phyloP scores from a whole-genome alignment of 2,329 filamentous ascomycete species.

The Pyrenochaeta sp. region DNA sequence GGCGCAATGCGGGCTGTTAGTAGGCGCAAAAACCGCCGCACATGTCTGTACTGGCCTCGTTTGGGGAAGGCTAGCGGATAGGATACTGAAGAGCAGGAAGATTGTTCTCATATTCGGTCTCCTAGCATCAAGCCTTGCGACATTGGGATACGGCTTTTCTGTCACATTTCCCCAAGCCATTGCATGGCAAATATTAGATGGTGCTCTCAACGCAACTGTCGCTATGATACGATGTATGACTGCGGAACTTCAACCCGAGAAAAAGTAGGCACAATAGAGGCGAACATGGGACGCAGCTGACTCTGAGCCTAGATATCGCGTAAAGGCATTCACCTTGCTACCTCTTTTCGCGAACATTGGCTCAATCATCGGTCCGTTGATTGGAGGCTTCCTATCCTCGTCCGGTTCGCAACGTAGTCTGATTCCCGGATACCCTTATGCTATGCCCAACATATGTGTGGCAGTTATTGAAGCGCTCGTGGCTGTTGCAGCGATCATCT shows the following conservation, averaged over 20 bases:
- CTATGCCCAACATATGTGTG: conserved; percentile 70
- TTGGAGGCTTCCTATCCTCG: conserved; percentile 66
- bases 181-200: conserved; percentile 69
- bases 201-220: conserved; percentile 71
- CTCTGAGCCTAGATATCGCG: conserved; percentile 63
- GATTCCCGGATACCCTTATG: conserved; percentile 63
- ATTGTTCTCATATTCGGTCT: conserved; percentile 77
- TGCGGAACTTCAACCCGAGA: conserved; percentile 70
- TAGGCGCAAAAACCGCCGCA: conserved; percentile 76
- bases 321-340: conserved; percentile 67
- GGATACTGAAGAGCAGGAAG: conserved; percentile 71
- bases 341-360: conserved; percentile 65
- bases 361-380: conserved; percentile 59
- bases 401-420: conserved; percentile 18
- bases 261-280: conserved; percentile 62
- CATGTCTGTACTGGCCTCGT: conserved; percentile 80
- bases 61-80: conserved; percentile 74
- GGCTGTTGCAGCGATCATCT: conserved; percentile 58
- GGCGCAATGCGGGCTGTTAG: conserved; percentile 74
- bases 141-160: conserved; percentile 69
- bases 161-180: conserved; percentile 65
- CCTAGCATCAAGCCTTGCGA: conserved; percentile 46
- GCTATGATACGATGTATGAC: conserved; percentile 76
- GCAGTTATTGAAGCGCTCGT: conserved; percentile 63
- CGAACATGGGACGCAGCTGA: conserved; percentile 20